Conservation (phyloP, 192 early-diverging fungal species). For the Linderina pennispora region DNA sequence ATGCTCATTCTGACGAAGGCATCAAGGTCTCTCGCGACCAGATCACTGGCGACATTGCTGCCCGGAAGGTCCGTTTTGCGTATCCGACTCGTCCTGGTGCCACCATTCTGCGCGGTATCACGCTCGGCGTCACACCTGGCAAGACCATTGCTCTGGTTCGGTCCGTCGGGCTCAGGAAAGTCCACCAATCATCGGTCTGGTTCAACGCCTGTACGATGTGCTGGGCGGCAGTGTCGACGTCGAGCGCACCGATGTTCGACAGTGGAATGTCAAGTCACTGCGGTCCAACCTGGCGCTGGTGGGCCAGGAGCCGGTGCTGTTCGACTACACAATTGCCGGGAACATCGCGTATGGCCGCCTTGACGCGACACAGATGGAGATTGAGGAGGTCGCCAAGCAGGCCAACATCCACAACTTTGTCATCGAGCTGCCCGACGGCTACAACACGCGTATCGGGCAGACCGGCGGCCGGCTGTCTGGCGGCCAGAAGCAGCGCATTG, state of each 20-base stretch:
- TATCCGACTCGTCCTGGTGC: conserved; percentile 62
- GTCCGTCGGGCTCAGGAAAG: conserved; percentile 81
- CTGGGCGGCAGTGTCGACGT: conserved; percentile 52
- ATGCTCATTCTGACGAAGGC: conserved; percentile 33
- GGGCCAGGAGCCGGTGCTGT: conserved; percentile 87
- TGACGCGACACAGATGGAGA: conserved; percentile 47
- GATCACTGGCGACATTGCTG: conserved; percentile 16
- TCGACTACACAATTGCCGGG: conserved; percentile 80
- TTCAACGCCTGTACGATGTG: conserved; percentile 80
- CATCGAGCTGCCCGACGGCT: conserved; percentile 49
- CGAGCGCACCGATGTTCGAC: conserved; percentile 53
- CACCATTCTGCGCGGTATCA: conserved; percentile 56
- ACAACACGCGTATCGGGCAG: conserved; percentile 64
- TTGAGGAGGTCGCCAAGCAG: conserved; percentile 50
- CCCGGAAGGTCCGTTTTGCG: conserved; percentile 44
- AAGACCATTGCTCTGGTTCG: conserved; percentile 84
- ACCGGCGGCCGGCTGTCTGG: conserved; percentile 58
- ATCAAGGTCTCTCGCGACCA: conserved; percentile 24
- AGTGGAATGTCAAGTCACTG: conserved; percentile 62
- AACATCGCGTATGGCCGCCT: conserved; percentile 78
- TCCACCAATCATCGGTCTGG: conserved; percentile 55
- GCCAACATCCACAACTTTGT: conserved; percentile 64
- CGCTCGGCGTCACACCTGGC: conserved; percentile 48
- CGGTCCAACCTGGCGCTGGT: conserved; percentile 79
- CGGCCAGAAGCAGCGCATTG: conserved; percentile 66